Conservation (phyloP, 495 filamentous ascomycete genomes). For the Hypoxylon trugodes region DNA sequence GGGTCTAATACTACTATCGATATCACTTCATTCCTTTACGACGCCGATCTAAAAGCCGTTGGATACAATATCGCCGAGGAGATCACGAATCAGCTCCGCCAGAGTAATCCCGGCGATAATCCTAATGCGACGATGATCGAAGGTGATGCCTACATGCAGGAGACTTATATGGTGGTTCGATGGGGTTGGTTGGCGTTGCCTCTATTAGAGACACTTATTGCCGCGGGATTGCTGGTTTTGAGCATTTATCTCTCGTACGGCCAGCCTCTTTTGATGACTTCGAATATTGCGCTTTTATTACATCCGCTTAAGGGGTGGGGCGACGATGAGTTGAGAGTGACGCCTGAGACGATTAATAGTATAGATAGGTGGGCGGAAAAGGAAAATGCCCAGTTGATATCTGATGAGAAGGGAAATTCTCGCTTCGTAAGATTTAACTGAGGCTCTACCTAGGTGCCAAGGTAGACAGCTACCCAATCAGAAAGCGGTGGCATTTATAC, state of each 20-base stretch:
- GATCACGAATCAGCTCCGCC: conserved; percentile 21
- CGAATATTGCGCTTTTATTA: conserved; percentile 9
- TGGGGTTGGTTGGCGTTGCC: conserved; percentile 24
- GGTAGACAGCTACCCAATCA: too few relatives aligned
- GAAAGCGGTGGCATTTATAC: too few relatives aligned
- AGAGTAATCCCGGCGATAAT: conserved; percentile 23
- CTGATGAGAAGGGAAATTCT: too few relatives aligned
- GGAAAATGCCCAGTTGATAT: conserved; percentile 43
- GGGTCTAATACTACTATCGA: too few relatives aligned
- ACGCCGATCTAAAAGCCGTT: conserved; percentile 2
- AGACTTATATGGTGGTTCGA: conserved; percentile 28
- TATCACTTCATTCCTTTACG: too few relatives aligned
- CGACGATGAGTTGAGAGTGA: conserved; percentile 22
- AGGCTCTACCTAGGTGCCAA: too few relatives aligned
- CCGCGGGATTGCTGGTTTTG: conserved; percentile 4
- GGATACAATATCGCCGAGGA: conserved; percentile 11
- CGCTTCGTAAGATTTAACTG: too few relatives aligned
- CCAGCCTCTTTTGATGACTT: conserved; percentile 27
- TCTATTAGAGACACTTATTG: conserved; percentile 15
- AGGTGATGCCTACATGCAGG: conserved; percentile 17
- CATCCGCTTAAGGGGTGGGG: conserved; percentile 21
- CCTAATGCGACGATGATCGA: conserved; percentile 6
- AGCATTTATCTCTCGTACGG: conserved; percentile 9
- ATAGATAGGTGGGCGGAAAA: conserved; percentile 11
- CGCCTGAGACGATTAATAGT: conserved; percentile 18